Evolutionary conservation across 1,284 basidiomycete species (phyloP).

Genomic region (Schizopora paradoxa): DNA sequence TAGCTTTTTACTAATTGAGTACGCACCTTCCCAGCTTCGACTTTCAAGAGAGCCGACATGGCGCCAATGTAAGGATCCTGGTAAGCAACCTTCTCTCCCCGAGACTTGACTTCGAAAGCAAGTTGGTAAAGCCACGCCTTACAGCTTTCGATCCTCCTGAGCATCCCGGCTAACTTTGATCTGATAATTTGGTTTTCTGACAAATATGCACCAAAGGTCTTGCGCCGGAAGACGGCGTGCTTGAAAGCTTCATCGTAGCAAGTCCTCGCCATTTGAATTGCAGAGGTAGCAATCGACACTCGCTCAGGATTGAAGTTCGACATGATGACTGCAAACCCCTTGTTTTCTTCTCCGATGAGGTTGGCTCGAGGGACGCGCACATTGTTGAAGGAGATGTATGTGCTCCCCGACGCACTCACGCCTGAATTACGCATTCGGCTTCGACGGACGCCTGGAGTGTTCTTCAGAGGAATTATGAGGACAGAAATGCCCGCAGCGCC

Average conservation of each 20-base stretch:
- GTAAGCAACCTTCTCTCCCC: slow-evolving; percentile 6
- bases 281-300: slow-evolving; percentile 11
- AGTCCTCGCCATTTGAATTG: slow-evolving; percentile 13
- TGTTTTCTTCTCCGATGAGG: slow-evolving; percentile 17
- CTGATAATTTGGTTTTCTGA: slow-evolving; percentile 18
- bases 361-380: slow-evolving; percentile 18
- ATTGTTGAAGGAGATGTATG: slow-evolving; percentile 16
- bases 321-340: slow-evolving; percentile 20
- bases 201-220: slow-evolving; percentile 20
- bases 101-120: slow-evolving; percentile 13
- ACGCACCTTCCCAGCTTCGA: slow-evolving; percentile 19
- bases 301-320: slow-evolving; percentile 22
- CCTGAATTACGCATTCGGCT: slow-evolving; percentile 16
- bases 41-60: slow-evolving; percentile 18
- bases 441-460: slow-evolving; percentile 13
- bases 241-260: slow-evolving; percentile 16
- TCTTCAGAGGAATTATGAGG: slow-evolving; percentile 19
- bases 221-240: slow-evolving; percentile 15
- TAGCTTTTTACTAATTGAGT: neutral
- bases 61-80: slow-evolving; percentile 17
- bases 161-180: slow-evolving; percentile 20
- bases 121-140: slow-evolving; percentile 20
- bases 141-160: slow-evolving; percentile 14
- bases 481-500: slow-evolving; percentile 15
- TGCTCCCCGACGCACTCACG: slow-evolving; percentile 18